Evolutionary conservation across 2,329 filamentous ascomycete species (phyloP), one percentile per base, ranked within the genome.

Genomic region (Lasiodiplodia citricola): DNA sequence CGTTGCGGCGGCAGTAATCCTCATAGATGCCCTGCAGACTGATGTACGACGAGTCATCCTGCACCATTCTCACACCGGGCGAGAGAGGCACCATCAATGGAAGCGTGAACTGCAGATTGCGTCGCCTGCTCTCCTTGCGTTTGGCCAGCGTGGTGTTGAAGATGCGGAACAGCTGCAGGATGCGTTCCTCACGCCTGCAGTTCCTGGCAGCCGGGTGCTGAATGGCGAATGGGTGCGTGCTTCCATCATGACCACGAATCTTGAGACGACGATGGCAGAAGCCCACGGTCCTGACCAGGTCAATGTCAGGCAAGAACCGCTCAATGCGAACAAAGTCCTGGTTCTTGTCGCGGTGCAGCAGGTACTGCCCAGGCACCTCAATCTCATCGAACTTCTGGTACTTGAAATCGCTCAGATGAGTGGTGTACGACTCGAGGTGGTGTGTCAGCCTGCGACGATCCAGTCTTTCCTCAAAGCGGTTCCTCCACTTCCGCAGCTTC

Each of bases 311-410:
- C 74, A 99, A 82, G 87, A 99, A 99, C 28, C 95, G 91, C 79
- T 99, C 96, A 72, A 99, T 98, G 56, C 94, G 91, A 72, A 99
- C 91, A 78, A 99, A 99, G 79, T 99, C 96, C 75, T 97, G 94
- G 79, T 99, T 99, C 87, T 98, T 99, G 76, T 99, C 96, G 80
- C 96, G 96, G 82, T 97, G 96, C 77, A 97, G 91, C 71, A 97
- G 84, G 79, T 99, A 99, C 78, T 99, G 96, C 0, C 96, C 96
- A 3, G 96, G 96, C 44, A 99, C 90, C 80, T 99, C 96, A 14
- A 99, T 95, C 75, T 99, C 96, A 76, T 99, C 96, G 73, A 99
- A 97, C 80, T 97, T 98, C 79, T 96, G 91, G 84, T 97, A 99
- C 50, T 93, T 88, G 85, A 99, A 99, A 77, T 98, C 96, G 81